Evolutionary conservation across 1,284 basidiomycete genomes (phyloP).

Genomic region (Cutaneotrichosporon mucoides): DNA sequence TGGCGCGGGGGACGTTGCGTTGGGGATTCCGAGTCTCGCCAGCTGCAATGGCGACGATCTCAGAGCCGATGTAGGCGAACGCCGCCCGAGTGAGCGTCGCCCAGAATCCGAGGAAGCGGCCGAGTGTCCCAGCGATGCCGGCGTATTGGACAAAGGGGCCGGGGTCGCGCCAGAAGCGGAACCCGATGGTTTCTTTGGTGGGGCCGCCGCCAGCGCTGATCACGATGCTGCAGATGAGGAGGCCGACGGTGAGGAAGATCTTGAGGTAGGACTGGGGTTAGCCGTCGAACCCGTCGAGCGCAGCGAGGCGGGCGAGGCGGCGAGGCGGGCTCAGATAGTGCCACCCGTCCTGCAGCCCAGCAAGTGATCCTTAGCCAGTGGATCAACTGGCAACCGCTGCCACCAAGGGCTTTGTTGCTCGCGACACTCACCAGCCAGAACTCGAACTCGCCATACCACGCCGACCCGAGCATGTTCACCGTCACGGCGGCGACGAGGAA

Average conservation of each 20-base stretch:
- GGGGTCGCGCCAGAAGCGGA: conserved; percentile 52
- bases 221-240: conserved; percentile 59
- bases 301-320: background rate
- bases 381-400: too few species aligned
- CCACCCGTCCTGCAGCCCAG: too few species aligned
- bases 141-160: conserved; percentile 49
- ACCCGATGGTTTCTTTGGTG: conserved; percentile 43
- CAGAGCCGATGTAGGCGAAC: conserved; percentile 16
- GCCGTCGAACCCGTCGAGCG: conserved; percentile 27
- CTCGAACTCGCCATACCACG: conserved; percentile 16
- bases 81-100: conserved; percentile 13
- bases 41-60: conserved; percentile 48
- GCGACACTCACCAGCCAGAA: conserved; percentile 24
- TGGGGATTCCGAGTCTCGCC: conserved; percentile 54
- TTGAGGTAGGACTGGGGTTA: conserved; percentile 60
- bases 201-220: conserved; percentile 54
- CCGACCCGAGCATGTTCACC: conserved; percentile 17
- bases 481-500: conserved; percentile 65
- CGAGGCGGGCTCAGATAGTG: background rate
- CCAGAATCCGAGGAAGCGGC: conserved; percentile 27
- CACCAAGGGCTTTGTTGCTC: too few species aligned
- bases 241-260: conserved; percentile 64
- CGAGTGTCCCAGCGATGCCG: conserved; percentile 43
- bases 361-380: too few species aligned
- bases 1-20: conserved; percentile 70